Base-by-base conservation (phyloP, 495 filamentous ascomycete genomes). In the Rostrohypoxylon terebratum region DNA sequence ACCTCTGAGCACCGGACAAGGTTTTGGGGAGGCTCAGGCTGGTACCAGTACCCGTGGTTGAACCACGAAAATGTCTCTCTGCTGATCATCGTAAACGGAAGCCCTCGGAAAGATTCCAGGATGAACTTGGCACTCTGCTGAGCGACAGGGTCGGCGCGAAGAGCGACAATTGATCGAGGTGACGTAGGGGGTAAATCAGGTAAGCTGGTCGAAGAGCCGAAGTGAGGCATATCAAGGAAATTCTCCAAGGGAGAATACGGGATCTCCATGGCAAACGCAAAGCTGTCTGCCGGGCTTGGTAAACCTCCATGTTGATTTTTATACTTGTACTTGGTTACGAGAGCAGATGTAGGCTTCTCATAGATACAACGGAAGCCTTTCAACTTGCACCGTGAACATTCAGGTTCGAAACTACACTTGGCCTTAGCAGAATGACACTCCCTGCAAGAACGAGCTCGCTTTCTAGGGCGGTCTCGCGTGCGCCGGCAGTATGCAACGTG, bases 391-490 rank as follows among this genome's bases (percentile, higher is more conserved):
- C 72, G 75, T 20, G 54, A 67, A 21, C 68, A 77, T 45, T 70
- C 62, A 6, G 50, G 21, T 23, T 77, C 72, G 25, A 77, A 77
- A 64, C 72, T 77, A 50, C 75, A 77, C 28, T 77, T 77, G 3
- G 65, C 69, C 54, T 77, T 77, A 33, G 75, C 75, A 31, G 65
- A 67, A 31, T 77, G 69, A n/a, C 75, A 77, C 36, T 72, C 62
- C 58, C 53, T 77, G 64, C 75, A 77, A 63, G 75, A 77, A 7
- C 66, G 68, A 33, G 62, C 67, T n/a, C 75, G 69, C 38, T 72
- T 75, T 45, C 58, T 73, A 57, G 69, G 69, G 14, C 71, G 67
- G 21, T 51, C 59, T 68, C 55, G 61, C 42, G 62, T 70, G 16
- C 69, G 63, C 4, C 72, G 72, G 47, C 75, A 77, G 23, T 77